A percentile compares a stretch with the other conserved stretches of the same genome.
These are phyloP conservation scores for Simplicillium aogashimaense DNA, from an alignment of 2,329 filamentous ascomycete genomes.

Conservation along the genomic window DNA sequence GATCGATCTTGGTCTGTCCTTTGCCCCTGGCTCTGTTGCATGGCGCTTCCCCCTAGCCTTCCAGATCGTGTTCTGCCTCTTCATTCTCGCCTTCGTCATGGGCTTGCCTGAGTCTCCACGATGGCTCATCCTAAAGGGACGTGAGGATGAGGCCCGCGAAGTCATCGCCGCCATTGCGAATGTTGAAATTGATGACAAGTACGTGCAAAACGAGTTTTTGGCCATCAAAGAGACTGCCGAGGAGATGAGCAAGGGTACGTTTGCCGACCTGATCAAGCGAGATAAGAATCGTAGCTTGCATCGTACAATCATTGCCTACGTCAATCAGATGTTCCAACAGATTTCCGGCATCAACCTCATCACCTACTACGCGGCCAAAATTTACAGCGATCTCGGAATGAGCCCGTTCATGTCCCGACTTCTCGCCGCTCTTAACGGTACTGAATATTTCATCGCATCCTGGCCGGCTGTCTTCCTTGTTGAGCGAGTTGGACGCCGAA, in stretches of 20 bases:
- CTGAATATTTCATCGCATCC: conserved; percentile 51
- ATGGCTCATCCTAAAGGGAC: conserved; percentile 34
- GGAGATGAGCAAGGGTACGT: conserved; percentile 55
- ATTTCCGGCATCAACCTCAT: conserved; percentile 55
- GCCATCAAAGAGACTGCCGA: conserved; percentile 58
- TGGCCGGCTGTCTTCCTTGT: conserved; percentile 52
- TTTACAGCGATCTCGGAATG: conserved; percentile 47
- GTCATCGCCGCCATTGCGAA: conserved; percentile 44
- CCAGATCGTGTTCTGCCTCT: conserved; percentile 45
- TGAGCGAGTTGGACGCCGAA: conserved; percentile 56
- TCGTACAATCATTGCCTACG: conserved; percentile 49
- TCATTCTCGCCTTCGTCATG: conserved; percentile 44
- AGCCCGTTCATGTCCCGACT: conserved; percentile 46
- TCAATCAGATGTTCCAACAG: conserved; percentile 57
- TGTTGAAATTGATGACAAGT: conserved; percentile 43
- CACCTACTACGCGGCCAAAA: conserved; percentile 50
- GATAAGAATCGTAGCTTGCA: conserved; percentile 47
- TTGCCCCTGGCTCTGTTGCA: conserved; percentile 26
- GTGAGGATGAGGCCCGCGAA: conserved; percentile 33
- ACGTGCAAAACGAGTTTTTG: conserved; percentile 45
- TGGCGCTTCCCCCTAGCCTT: conserved; percentile 52
- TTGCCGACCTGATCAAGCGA: conserved; percentile 46
- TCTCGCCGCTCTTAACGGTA: conserved; percentile 30
- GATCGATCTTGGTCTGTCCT: conserved; percentile 49
- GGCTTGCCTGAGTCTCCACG: conserved; percentile 44